Evolutionary conservation across 2,329 filamentous ascomycete genomes (phyloP), one percentile per base, ranked within the genome.

Genomic region (Talaromyces rugulosus): DNA sequence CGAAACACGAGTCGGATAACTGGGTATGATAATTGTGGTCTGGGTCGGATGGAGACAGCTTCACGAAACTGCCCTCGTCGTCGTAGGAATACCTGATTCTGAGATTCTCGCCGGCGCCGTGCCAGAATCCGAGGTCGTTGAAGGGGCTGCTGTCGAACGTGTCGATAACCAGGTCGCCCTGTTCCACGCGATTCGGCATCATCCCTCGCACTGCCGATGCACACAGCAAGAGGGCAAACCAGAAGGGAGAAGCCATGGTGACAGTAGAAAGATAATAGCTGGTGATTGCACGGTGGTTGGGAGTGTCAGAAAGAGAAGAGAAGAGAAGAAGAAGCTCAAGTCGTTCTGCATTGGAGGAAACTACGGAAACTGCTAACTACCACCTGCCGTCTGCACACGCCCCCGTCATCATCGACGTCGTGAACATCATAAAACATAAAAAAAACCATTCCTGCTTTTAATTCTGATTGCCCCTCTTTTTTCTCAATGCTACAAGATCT

Each of bases 121-220:
- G 87, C 83, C 86, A 90, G 72, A 85, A 82, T 2, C 82, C 83
- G 2, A 89, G 79, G 18, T 83, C 81, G 68, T 90, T 90, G 30
- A 74, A 79, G 63, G 80, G 74, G 2, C 73, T 61, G 65, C 78
- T 80, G 40, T 74, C 74, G 65, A 90, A 90, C 3, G 80, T 81
- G 73, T 90, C 88, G 61, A 90, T 84, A 0, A 89, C 77, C 11
- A 78, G 60, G 0, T 68, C 56, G 28, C 63, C 54, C 11, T 30
- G 27, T 30, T 51, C 30, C 18, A 58, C 55, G 27, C 54, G 58
- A 34, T 56, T 34, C 2, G 61, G 58, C 44, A 55, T 58, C 55
- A 57, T 58, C 5, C 52, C 61, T 30, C 28, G 28, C 4, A 31
- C 50, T 16, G 16, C 7, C 6, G 50, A 16, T 6, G 30, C 28